phyloP scores from a whole-genome alignment of 352 stramenopile species.

The Aphanomyces invadans region DNA sequence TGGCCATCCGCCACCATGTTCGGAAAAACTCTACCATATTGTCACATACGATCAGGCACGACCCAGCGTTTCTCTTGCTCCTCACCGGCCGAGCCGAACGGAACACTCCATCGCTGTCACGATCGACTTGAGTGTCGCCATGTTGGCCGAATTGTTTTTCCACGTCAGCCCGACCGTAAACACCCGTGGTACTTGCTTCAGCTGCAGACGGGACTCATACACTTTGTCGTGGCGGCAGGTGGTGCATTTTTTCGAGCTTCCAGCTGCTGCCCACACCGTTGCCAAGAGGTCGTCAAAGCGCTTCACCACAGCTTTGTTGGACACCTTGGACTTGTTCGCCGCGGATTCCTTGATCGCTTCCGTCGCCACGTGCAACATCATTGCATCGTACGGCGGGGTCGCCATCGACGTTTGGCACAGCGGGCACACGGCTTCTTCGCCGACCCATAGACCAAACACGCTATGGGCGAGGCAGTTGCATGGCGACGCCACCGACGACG shows the following conservation, averaged over 20 bases:
- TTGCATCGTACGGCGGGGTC: slow-evolving; percentile 17
- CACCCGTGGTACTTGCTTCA: slow-evolving; percentile 17
- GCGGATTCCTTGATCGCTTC: not conserved
- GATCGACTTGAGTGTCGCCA: slow-evolving; percentile 9
- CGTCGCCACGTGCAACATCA: slow-evolving; percentile 14
- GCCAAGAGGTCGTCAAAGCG: slow-evolving; percentile 16
- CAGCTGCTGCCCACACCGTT: not conserved
- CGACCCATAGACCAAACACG: slow-evolving; percentile 20
- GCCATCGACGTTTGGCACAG: slow-evolving; percentile 7
- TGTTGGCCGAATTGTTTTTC: slow-evolving; percentile 10
- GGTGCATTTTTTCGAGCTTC: slow-evolving; percentile 17
- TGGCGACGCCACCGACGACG: not conserved
- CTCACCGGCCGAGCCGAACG: slow-evolving; percentile 14
- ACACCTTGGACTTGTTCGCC: not conserved
- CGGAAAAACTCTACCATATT: slow-evolving; percentile 21
- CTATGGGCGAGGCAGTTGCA: slow-evolving; percentile 13
- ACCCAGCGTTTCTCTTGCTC: not conserved
- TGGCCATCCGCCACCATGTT: slow-evolving; percentile 16
- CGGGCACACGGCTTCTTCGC: slow-evolving; percentile 17
- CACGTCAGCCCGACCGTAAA: slow-evolving; percentile 19
- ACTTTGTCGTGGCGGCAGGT: slow-evolving; percentile 18
- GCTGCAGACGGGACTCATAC: slow-evolving; percentile 16
- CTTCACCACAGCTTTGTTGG: too few relatives aligned
- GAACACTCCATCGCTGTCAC: slow-evolving; percentile 1
- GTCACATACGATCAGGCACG: not conserved